Conservation (phyloP, 2,329 filamentous ascomycete species). For the Cercospora nicotianae region DNA sequence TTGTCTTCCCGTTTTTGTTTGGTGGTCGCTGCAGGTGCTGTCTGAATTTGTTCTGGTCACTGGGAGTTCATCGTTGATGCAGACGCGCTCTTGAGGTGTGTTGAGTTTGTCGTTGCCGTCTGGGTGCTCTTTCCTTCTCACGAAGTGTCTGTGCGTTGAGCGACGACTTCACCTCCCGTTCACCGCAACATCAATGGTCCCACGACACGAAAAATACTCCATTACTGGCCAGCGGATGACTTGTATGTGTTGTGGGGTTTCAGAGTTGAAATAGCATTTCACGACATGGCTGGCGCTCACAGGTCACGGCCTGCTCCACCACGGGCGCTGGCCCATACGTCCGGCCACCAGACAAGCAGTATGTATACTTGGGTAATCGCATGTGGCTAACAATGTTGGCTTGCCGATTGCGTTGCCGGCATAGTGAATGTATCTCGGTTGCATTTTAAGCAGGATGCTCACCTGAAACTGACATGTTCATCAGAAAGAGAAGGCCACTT, state of each 20-base stretch:
- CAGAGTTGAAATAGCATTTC: background rate
- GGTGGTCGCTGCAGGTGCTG: background rate
- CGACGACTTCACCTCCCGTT: background rate
- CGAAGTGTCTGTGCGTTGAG: background rate
- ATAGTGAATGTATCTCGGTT: background rate
- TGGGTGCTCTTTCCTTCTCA: background rate
- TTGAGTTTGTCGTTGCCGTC: background rate
- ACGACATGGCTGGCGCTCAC: no score
- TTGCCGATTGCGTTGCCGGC: background rate
- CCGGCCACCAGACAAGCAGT: background rate
- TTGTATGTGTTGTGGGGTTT: background rate
- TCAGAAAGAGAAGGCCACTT: no score
- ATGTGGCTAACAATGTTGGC: background rate
- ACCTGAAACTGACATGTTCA: no score
- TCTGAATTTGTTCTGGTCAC: background rate
- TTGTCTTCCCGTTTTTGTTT: background rate
- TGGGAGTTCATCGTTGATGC: background rate
- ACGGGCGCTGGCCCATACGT: background rate
- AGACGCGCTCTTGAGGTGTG: background rate
- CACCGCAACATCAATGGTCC: background rate
- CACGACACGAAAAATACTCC: background rate
- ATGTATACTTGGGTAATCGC: background rate
- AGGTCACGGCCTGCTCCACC: background rate
- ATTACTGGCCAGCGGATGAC: background rate
- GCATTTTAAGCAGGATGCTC: background rate